Evolutionary conservation across 352 stramenopile genomes (phyloP).

Genomic region (Pythium rishiriense): DNA sequence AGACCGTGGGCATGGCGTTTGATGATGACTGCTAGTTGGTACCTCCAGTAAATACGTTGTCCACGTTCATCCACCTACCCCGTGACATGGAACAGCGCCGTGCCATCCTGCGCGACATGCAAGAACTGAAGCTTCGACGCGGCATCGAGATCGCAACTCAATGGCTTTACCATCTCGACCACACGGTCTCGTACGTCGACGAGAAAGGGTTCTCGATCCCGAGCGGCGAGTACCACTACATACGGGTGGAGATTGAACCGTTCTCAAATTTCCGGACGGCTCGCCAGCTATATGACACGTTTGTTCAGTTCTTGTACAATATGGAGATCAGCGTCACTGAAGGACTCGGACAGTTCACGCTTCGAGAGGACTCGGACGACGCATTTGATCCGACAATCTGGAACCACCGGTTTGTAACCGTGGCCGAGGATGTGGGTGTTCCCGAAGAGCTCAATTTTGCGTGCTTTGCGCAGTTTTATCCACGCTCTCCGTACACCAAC

Average conservation of each 20-base stretch:
- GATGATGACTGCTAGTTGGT: too few relatives aligned
- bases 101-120: constrained; percentile 9
- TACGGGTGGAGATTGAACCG: constrained; percentile 36
- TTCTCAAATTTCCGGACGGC: constrained; percentile 38
- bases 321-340: constrained; percentile 57
- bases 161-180: constrained; percentile 8
- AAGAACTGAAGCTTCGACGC: constrained; percentile 2
- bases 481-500: too few relatives aligned
- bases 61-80: constrained; percentile 14
- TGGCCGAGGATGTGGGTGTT: constrained; percentile 11
- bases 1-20: background rate
- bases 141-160: constrained; percentile 1
- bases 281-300: constrained; percentile 42
- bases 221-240: constrained; percentile 7
- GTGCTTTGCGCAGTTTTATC: constrained; percentile 27
- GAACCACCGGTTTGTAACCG: constrained; percentile 45
- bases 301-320: constrained; percentile 40
- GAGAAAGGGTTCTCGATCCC: constrained; percentile 7
- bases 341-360: constrained; percentile 41
- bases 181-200: background rate
- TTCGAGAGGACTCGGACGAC: constrained; percentile 5
- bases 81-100: constrained; percentile 5
- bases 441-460: constrained; percentile 27
- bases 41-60: constrained; percentile 6
- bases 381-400: constrained; percentile 26